A percentile compares a stretch with the other conserved stretches of the same genome.
phyloP scores from a whole-genome alignment of 441 rosid species.

The Corymbia calophylla region DNA sequence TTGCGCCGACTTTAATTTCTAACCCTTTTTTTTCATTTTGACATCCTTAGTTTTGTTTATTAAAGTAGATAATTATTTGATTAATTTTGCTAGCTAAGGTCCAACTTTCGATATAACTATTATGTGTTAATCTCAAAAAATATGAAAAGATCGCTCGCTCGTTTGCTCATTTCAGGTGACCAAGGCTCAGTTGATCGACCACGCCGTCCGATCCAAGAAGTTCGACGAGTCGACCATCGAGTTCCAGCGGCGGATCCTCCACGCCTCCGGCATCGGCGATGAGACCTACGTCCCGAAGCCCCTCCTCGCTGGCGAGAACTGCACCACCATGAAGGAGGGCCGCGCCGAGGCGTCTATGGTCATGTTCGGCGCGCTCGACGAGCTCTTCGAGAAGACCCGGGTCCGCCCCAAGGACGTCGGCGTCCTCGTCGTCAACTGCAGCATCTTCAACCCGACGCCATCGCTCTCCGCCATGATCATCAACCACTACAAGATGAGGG shows the following conservation, averaged over 20 bases:
- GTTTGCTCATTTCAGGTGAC: conserved; percentile 37
- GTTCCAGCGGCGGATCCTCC: conserved; percentile 57
- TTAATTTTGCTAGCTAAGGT: not conserved
- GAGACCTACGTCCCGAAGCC: conserved; percentile 71
- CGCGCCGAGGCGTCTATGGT: conserved; percentile 69
- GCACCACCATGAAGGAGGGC: conserved; percentile 82
- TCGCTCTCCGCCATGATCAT: conserved; percentile 87
- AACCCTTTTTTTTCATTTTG: not conserved
- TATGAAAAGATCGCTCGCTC: not conserved
- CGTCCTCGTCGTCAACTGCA: conserved; percentile 87
- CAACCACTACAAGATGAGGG: conserved; percentile 90
- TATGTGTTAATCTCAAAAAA: not conserved
- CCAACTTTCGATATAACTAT: not conserved
- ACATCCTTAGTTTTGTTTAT: too few relatives aligned
- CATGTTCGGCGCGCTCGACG: conserved; percentile 86
- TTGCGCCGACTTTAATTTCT: not conserved
- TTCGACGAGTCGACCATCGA: conserved; percentile 49
- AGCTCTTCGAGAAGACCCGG: conserved; percentile 69
- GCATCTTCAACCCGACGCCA: conserved; percentile 88
- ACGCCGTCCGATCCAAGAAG: conserved; percentile 46
- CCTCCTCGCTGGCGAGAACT: conserved; percentile 39
- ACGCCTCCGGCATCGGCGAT: conserved; percentile 78
- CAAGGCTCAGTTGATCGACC: conserved; percentile 57
- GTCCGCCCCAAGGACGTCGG: conserved; percentile 83
- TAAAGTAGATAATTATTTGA: not conserved